phyloP scores from a whole-genome alignment of 495 filamentous ascomycete species.

The Neurospora intermedia region DNA sequence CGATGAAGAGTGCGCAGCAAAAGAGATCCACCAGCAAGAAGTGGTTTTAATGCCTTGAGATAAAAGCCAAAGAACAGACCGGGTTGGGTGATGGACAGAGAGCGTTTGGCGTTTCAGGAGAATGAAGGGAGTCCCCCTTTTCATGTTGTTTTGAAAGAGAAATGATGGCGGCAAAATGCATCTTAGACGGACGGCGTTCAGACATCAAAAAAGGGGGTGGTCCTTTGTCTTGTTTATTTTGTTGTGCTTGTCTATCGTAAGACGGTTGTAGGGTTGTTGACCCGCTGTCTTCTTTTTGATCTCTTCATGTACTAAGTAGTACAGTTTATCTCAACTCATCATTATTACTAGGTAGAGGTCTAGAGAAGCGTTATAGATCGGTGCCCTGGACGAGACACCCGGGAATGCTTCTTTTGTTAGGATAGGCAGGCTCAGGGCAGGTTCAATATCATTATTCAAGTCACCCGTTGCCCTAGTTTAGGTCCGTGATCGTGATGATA shows the following conservation, averaged over 20 bases:
- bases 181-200: not conserved
- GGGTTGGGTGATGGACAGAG: not conserved
- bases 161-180: not conserved
- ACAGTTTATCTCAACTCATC: not conserved
- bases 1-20: slow-evolving; percentile 31
- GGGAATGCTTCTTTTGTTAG: not conserved
- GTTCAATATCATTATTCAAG: not conserved
- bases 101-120: not conserved
- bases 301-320: not conserved
- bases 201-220: not conserved
- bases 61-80: not conserved
- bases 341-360: not conserved
- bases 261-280: not conserved
- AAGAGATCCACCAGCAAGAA: slow-evolving; percentile 17
- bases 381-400: not conserved
- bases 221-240: not conserved
- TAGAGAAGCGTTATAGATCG: not conserved
- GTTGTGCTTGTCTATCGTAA: not conserved
- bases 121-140: not conserved
- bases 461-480: not conserved
- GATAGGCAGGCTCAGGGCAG: not conserved
- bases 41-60: slow-evolving; percentile 13
- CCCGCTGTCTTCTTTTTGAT: not conserved
- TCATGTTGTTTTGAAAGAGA: not conserved
- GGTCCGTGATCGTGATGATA: not conserved